Conservation (phyloP, 2,329 filamentous ascomycete genomes). For the Paecilomyces sp. region DNA sequence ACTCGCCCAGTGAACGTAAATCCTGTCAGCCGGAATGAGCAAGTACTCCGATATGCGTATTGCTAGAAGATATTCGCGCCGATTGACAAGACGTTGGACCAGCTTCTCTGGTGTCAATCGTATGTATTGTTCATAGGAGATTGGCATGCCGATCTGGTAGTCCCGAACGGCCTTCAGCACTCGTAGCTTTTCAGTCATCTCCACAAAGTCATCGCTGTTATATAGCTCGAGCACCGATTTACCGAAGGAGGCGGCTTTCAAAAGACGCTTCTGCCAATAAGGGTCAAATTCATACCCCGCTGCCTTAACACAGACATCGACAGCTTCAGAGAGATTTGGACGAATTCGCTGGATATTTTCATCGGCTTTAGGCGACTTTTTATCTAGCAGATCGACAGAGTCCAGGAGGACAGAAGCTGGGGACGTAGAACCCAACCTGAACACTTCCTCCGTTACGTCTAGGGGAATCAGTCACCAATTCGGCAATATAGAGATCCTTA, state of each 20-base stretch:
- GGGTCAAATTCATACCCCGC: slow-evolving; percentile 85
- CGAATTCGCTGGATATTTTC: slow-evolving; percentile 95
- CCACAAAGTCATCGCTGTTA: slow-evolving; percentile 97
- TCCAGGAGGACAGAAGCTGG: slow-evolving; percentile 89
- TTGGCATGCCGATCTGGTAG: slow-evolving; percentile 80
- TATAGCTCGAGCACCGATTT: slow-evolving; percentile 97
- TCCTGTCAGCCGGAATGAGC: slow-evolving; percentile 74
- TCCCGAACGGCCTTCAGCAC: slow-evolving; percentile 89
- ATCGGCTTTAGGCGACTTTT: slow-evolving; percentile 92
- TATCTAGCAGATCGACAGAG: slow-evolving; percentile 82
- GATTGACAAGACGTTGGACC: slow-evolving; percentile 77
- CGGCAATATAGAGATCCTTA: slow-evolving; percentile 4
- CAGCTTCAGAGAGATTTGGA: slow-evolving; percentile 79
- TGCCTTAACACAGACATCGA: slow-evolving; percentile 87
- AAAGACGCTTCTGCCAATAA: slow-evolving; percentile 87
- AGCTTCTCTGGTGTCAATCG: slow-evolving; percentile 83
- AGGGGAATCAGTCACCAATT: not conserved
- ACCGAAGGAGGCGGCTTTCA: slow-evolving; percentile 95
- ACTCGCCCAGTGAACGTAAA: slow-evolving; percentile 95
- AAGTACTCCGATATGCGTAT: slow-evolving; percentile 83
- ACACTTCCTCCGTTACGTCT: slow-evolving; percentile 79
- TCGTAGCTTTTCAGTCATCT: slow-evolving; percentile 90
- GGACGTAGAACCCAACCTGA: slow-evolving; percentile 79
- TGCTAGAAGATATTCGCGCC: slow-evolving; percentile 85
- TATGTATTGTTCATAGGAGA: slow-evolving; percentile 91